A percentile compares a stretch with the other conserved stretches of the same genome.
Conservation (phyloP, 352 stramenopile genomes). For the Globisporangium irregulare region DNA sequence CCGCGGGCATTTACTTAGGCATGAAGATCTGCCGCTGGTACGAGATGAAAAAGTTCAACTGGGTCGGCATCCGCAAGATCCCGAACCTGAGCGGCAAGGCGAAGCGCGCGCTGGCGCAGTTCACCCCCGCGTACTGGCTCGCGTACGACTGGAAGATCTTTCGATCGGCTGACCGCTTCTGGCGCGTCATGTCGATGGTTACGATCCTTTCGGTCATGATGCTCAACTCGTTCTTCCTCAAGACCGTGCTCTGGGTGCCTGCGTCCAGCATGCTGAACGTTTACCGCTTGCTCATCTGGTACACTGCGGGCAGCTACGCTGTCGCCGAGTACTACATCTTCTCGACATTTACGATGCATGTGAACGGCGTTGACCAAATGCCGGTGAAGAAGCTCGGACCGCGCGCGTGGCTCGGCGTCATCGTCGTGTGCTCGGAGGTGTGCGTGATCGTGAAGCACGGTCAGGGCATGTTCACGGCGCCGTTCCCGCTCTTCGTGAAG, state of each 20-base stretch:
- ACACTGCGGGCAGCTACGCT: constrained; percentile 84
- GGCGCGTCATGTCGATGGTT: constrained; percentile 88
- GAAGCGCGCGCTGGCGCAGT: constrained; percentile 81
- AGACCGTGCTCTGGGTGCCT: constrained; percentile 90
- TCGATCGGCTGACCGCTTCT: constrained; percentile 88
- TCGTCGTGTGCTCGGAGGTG: constrained; percentile 72
- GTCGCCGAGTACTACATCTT: constrained; percentile 91
- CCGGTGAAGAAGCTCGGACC: constrained; percentile 80
- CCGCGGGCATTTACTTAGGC: constrained; percentile 88
- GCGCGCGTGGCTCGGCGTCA: constrained; percentile 78
- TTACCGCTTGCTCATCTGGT: constrained; percentile 76
- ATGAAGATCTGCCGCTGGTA: constrained; percentile 87
- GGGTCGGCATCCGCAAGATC: constrained; percentile 87
- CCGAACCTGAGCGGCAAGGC: constrained; percentile 76
- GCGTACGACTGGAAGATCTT: constrained; percentile 94
- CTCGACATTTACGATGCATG: constrained; percentile 81
- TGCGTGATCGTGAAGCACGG: constrained; percentile 85
- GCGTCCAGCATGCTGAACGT: constrained; percentile 81
- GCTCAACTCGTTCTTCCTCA: constrained; percentile 96
- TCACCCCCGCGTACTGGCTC: constrained; percentile 90
- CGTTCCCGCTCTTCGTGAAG: constrained; percentile 80
- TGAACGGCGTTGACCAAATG: constrained; percentile 40
- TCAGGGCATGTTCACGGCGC: constrained; percentile 84
- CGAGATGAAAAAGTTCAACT: constrained; percentile 89
- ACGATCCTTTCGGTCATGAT: constrained; percentile 91